These are phyloP conservation scores for Elsinoe batatas DNA, from an alignment of 2,329 filamentous ascomycete genomes.

Conservation along the genomic window DNA sequence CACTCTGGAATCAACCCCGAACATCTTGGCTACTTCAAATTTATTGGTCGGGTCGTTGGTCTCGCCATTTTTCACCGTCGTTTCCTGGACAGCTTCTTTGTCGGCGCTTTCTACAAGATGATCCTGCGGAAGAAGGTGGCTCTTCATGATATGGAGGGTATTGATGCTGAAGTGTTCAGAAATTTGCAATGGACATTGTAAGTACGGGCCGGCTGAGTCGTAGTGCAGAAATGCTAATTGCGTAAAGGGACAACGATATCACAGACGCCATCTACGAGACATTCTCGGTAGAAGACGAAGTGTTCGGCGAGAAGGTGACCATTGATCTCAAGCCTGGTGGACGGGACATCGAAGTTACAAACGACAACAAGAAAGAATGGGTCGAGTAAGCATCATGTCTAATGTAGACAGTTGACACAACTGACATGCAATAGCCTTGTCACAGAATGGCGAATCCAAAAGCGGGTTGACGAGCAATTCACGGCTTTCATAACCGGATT, in stretches of 20 bases:
- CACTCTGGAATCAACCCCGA: constrained; percentile 99
- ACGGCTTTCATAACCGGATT: constrained; percentile 96
- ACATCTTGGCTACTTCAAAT: constrained; percentile 99
- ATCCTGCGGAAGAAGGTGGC: constrained; percentile 86
- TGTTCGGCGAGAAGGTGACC: constrained; percentile 87
- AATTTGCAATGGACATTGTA: constrained; percentile 91
- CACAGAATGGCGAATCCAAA: constrained; percentile 98
- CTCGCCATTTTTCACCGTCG: constrained; percentile 95
- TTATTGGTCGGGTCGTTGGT: constrained; percentile 94
- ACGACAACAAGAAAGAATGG: constrained; percentile 98
- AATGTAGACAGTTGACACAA: background rate
- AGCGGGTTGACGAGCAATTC: constrained; percentile 96
- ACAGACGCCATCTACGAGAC: constrained; percentile 89
- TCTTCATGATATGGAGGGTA: constrained; percentile 95
- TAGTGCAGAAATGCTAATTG: background rate
- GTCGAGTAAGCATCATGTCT: constrained; percentile 56
- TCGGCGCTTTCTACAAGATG: constrained; percentile 99
- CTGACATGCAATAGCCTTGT: constrained; percentile 52
- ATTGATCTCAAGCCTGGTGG: constrained; percentile 89
- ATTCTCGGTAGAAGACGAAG: constrained; percentile 93
- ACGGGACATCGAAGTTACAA: constrained; percentile 87
- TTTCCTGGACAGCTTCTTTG: constrained; percentile 98
- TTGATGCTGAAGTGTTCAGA: constrained; percentile 94
- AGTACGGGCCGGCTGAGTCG: constrained; percentile 26
- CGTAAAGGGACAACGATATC: constrained; percentile 74